A percentile compares a stretch with the other conserved stretches of the same genome.
Conservation (phyloP, 768 basidiomycete species). For the Suillus sp. region DNA sequence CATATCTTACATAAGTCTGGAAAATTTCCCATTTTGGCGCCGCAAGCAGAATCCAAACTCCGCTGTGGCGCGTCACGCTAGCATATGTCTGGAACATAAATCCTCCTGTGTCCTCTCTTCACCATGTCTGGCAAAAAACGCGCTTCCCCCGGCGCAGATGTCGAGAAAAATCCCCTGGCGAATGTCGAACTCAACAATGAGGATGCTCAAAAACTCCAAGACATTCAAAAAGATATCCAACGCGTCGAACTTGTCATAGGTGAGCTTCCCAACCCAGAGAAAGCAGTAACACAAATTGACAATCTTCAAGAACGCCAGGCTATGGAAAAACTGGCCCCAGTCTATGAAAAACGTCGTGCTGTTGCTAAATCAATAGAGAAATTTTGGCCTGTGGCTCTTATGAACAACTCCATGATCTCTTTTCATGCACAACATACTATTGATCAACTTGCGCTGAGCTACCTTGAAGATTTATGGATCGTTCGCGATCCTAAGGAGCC, state of each 20-base stretch:
- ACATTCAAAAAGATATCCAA: slow-evolving; percentile 67
- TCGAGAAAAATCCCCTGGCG: slow-evolving; percentile 68
- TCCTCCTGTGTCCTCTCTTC: slow-evolving; percentile 9
- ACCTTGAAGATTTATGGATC: slow-evolving; percentile 86
- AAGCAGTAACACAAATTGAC: slow-evolving; percentile 14
- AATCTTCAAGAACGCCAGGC: slow-evolving; percentile 59
- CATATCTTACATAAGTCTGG: not conserved
- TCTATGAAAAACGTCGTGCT: slow-evolving; percentile 71
- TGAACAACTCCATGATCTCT: slow-evolving; percentile 67
- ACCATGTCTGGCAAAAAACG: slow-evolving; percentile 62
- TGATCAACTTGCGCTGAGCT: slow-evolving; percentile 81
- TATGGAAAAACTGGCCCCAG: slow-evolving; percentile 55
- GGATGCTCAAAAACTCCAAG: slow-evolving; percentile 67
- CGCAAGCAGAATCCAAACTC: slow-evolving; percentile 5
- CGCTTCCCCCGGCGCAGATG: slow-evolving; percentile 76
- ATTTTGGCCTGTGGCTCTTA: slow-evolving; percentile 86
- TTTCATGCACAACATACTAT: slow-evolving; percentile 70
- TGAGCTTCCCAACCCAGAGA: slow-evolving; percentile 37
- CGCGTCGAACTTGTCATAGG: slow-evolving; percentile 74
- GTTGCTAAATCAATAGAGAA: slow-evolving; percentile 66
- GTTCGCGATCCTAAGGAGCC: slow-evolving; percentile 71
- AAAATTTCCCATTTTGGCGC: slow-evolving; percentile 8
- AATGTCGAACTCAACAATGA: slow-evolving; percentile 71
- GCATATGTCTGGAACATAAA: slow-evolving; percentile 1
- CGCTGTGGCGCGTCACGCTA: slow-evolving; percentile 8